Evolutionary conservation across 192 early-diverging fungal genomes (phyloP).

Genomic region (Gamsiella multidivaricata): DNA sequence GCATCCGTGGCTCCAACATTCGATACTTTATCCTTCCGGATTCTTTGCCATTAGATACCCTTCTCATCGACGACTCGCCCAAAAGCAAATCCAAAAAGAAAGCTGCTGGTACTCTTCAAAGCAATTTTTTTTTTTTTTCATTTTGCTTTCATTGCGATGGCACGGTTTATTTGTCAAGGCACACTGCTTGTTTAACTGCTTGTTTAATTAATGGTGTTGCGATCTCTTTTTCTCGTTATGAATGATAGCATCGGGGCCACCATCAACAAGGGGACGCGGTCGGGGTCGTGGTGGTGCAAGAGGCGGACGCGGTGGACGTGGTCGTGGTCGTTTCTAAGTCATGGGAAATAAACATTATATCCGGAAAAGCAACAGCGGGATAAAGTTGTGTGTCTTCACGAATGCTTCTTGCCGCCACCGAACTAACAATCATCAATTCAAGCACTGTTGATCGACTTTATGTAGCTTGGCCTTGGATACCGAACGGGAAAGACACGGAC

Average conservation of each 20-base stretch:
- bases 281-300: conserved; percentile 82
- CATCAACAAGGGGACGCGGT: conserved; percentile 59
- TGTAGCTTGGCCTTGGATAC: too few relatives aligned
- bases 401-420: too few relatives aligned
- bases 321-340: conserved; percentile 58
- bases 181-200: too few relatives aligned
- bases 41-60: conserved; percentile 94
- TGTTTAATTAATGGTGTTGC: too few relatives aligned
- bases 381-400: too few relatives aligned
- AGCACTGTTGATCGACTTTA: too few relatives aligned
- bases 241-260: conserved; percentile 20
- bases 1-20: conserved; percentile 95
- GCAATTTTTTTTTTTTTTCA: background rate
- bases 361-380: too few relatives aligned
- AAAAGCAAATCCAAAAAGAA: conserved; percentile 93
- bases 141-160: background rate
- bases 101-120: conserved; percentile 56
- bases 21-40: conserved; percentile 97
- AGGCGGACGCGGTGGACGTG: conserved; percentile 72
- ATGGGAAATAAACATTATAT: too few relatives aligned
- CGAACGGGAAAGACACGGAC: too few relatives aligned
- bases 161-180: background rate
- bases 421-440: too few relatives aligned
- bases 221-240: too few relatives aligned
- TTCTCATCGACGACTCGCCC: conserved; percentile 94